phyloP scores from a whole-genome alignment of 1,284 basidiomycete genomes.

The Trichosporon faecale region DNA sequence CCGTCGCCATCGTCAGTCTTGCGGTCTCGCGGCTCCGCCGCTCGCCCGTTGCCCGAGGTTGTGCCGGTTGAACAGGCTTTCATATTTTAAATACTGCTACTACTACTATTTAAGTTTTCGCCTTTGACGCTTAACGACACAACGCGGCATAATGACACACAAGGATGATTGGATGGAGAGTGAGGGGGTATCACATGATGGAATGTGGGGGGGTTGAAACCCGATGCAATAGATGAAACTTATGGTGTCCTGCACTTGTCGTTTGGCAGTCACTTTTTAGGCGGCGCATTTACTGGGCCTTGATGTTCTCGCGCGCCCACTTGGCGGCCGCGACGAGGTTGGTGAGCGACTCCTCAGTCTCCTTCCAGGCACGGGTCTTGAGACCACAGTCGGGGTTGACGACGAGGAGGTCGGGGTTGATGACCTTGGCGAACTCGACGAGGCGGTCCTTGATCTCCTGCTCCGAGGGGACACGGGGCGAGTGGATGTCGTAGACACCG shows the following conservation, averaged over 20 bases:
- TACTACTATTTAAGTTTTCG: conserved; percentile 14
- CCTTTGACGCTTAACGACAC: conserved; percentile 10
- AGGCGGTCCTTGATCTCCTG: conserved; percentile 96
- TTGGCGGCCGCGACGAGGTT: conserved; percentile 86
- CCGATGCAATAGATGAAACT: conserved; percentile 21
- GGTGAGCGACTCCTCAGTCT: conserved; percentile 80
- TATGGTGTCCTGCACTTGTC: conserved; percentile 11
- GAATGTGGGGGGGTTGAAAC: conserved; percentile 29
- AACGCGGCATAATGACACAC: conserved; percentile 13
- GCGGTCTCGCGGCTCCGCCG: too few relatives aligned
- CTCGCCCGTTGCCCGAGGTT: too few relatives aligned
- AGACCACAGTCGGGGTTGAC: conserved; percentile 82
- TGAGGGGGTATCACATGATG: conserved; percentile 28
- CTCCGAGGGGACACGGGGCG: conserved; percentile 90
- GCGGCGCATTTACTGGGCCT: neutral
- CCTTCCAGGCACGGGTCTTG: conserved; percentile 94
- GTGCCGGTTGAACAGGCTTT: conserved; percentile 54
- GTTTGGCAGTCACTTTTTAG: conserved; percentile 9
- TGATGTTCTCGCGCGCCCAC: conserved; percentile 79
- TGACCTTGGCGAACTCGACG: conserved; percentile 73
- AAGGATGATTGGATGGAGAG: conserved; percentile 11
- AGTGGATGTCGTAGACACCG: conserved; percentile 99
- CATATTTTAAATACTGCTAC: conserved; percentile 35
- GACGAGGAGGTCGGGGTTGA: conserved; percentile 72
- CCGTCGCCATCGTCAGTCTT: too few relatives aligned